Conservation (phyloP, 2,329 filamentous ascomycete genomes). For the Ophiostoma novo-ulmi region DNA sequence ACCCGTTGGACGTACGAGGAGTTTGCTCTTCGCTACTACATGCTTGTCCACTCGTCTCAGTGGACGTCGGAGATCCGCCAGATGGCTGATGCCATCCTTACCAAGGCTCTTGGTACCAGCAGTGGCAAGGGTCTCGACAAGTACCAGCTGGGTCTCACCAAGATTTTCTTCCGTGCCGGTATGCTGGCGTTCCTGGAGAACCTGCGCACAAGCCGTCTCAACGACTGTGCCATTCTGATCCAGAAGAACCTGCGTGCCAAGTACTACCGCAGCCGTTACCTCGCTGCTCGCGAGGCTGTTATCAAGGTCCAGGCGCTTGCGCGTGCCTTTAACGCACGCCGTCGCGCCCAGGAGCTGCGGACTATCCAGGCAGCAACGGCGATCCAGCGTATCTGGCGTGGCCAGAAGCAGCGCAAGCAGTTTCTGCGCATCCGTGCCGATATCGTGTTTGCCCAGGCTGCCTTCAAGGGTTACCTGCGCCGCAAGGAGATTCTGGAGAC, state of each 20-base stretch:
- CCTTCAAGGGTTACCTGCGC: slow-evolving; percentile 85
- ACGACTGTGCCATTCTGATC: slow-evolving; percentile 93
- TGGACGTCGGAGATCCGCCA: slow-evolving; percentile 93
- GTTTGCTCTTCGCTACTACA: slow-evolving; percentile 95
- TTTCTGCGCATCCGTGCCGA: slow-evolving; percentile 76
- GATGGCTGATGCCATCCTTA: slow-evolving; percentile 90
- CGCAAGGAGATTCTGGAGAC: slow-evolving; percentile 91
- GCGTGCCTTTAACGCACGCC: slow-evolving; percentile 72
- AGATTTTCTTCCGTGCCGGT: slow-evolving; percentile 98
- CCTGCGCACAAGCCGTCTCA: slow-evolving; percentile 80
- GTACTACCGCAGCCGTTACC: slow-evolving; percentile 87
- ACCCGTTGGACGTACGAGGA: slow-evolving; percentile 99
- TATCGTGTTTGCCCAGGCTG: slow-evolving; percentile 80
- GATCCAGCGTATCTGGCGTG: slow-evolving; percentile 93
- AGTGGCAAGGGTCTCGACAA: slow-evolving; percentile 76
- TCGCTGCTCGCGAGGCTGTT: slow-evolving; percentile 78
- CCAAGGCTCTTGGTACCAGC: slow-evolving; percentile 76
- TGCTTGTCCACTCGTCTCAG: slow-evolving; percentile 81
- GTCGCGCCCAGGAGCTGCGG: slow-evolving; percentile 72
- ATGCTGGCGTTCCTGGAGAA: slow-evolving; percentile 99
- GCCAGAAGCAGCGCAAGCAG: slow-evolving; percentile 78
- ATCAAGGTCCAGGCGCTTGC: slow-evolving; percentile 72
- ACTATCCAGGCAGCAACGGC: slow-evolving; percentile 83
- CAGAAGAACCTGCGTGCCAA: slow-evolving; percentile 97
- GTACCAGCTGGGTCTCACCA: slow-evolving; percentile 94